Evolutionary conservation across 129 eudicot genomes (phyloP).

Genomic region (Escallonia rubra): DNA sequence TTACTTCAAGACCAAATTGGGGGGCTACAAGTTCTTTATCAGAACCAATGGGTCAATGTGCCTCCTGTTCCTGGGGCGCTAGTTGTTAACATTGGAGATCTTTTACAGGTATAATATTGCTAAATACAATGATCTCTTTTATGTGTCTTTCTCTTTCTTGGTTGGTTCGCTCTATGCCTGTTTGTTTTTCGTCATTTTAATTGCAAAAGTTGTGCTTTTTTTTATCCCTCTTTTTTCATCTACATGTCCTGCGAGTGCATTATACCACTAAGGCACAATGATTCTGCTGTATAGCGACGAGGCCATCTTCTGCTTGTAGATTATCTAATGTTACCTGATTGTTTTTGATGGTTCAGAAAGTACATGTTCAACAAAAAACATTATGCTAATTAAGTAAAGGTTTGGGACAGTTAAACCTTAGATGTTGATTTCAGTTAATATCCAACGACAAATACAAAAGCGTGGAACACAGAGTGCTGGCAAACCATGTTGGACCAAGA

Average conservation of each 20-base stretch:
- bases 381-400: too few species aligned
- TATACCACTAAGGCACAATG: background rate
- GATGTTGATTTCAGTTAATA: constrained; percentile 29
- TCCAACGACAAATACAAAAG: constrained; percentile 46
- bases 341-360: background rate
- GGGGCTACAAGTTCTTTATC: constrained; percentile 33
- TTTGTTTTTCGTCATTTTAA: background rate
- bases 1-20: constrained; percentile 36
- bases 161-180: background rate
- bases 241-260: background rate
- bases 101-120: constrained; percentile 23
- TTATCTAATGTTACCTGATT: background rate
- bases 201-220: background rate
- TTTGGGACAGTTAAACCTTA: background rate
- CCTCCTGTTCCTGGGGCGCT: constrained; percentile 24
- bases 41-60: constrained; percentile 31
- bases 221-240: background rate
- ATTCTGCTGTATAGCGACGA: background rate
- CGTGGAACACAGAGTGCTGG: constrained; percentile 43
- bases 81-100: constrained; percentile 28
- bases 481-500: constrained; percentile 34
- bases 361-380: too few species aligned
- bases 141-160: background rate
- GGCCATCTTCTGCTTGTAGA: background rate
- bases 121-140: background rate